A percentile compares a stretch with the other conserved stretches of the same genome.
phyloP scores from a whole-genome alignment of 2,329 filamentous ascomycete genomes.

The Clarireedia hainanense region DNA sequence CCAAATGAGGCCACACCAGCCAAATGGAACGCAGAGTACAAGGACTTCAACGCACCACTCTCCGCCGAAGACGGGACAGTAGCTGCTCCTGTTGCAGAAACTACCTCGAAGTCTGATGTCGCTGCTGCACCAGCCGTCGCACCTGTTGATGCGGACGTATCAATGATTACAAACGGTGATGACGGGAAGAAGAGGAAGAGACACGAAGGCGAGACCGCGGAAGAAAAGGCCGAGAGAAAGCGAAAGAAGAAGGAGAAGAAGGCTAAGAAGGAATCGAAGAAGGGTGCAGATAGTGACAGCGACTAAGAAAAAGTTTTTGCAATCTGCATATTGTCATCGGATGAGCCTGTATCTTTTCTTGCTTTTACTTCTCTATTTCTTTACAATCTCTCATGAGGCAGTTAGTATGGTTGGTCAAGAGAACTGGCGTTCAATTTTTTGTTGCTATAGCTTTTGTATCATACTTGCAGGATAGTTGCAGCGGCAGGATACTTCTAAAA shows the following conservation, averaged over 20 bases:
- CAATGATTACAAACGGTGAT: conserved; percentile 44
- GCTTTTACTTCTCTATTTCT: not conserved
- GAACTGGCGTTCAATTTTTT: not conserved
- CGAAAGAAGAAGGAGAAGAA: conserved; percentile 46
- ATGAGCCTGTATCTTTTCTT: not conserved
- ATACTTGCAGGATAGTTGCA: conserved; percentile 20
- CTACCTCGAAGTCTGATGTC: conserved; percentile 33
- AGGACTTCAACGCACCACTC: conserved; percentile 65
- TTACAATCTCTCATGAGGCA: not conserved
- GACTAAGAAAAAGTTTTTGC: conserved; percentile 31
- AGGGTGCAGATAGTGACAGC: conserved; percentile 37
- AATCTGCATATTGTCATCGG: not conserved
- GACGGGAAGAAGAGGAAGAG: conserved; percentile 71
- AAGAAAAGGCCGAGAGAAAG: conserved; percentile 50
- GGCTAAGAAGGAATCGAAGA: conserved; percentile 42
- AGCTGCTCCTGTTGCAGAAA: conserved; percentile 35
- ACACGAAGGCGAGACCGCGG: conserved; percentile 67
- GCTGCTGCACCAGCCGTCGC: conserved; percentile 32
- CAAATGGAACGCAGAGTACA: conserved; percentile 89
- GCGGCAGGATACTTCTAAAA: not conserved
- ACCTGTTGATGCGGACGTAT: conserved; percentile 34
- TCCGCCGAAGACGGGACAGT: conserved; percentile 28
- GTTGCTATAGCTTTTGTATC: conserved; percentile 12
- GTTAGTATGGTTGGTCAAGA: not conserved
- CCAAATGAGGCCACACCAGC: conserved; percentile 87